Conservation (phyloP, 2,329 filamentous ascomycete species). For the Thermochaetoides dissita region DNA sequence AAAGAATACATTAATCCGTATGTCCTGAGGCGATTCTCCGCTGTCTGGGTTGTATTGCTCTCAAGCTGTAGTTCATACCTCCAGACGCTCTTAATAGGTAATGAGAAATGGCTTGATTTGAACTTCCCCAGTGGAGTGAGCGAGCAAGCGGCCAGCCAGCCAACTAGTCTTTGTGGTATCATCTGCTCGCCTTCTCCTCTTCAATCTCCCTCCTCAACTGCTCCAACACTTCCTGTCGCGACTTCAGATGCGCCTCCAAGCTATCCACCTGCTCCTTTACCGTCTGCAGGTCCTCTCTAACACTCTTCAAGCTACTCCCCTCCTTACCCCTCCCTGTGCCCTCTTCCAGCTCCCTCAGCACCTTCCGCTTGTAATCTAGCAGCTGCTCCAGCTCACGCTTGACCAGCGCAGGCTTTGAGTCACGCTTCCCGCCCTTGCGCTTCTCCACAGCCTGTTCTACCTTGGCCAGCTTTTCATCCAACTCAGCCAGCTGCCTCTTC, state of each 20-base stretch:
- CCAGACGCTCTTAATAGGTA: neutral
- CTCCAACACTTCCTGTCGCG: conserved; percentile 60
- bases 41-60: neutral
- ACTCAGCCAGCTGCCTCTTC: conserved; percentile 78
- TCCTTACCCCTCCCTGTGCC: conserved; percentile 54
- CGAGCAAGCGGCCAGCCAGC: neutral
- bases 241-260: conserved; percentile 66
- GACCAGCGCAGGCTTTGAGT: conserved; percentile 76
- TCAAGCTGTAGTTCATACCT: neutral
- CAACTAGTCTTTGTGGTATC: neutral
- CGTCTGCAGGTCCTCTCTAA: conserved; percentile 73
- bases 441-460: conserved; percentile 64
- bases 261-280: conserved; percentile 93
- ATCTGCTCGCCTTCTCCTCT: conserved; percentile 56
- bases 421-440: conserved; percentile 52
- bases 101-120: neutral
- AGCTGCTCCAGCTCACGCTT: conserved; percentile 90
- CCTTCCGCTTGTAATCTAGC: conserved; percentile 83
- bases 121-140: neutral
- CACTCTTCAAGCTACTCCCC: conserved; percentile 59
- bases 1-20: no score
- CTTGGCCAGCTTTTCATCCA: conserved; percentile 75
- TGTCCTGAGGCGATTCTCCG: neutral
- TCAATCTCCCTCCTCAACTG: conserved; percentile 74
- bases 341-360: conserved; percentile 60